Percentiles rank a stretch among this genome's conserved stretches.
Evolutionary conservation across 139 green algal species (phyloP).

Genomic region (Pleodorina starrii): DNA sequence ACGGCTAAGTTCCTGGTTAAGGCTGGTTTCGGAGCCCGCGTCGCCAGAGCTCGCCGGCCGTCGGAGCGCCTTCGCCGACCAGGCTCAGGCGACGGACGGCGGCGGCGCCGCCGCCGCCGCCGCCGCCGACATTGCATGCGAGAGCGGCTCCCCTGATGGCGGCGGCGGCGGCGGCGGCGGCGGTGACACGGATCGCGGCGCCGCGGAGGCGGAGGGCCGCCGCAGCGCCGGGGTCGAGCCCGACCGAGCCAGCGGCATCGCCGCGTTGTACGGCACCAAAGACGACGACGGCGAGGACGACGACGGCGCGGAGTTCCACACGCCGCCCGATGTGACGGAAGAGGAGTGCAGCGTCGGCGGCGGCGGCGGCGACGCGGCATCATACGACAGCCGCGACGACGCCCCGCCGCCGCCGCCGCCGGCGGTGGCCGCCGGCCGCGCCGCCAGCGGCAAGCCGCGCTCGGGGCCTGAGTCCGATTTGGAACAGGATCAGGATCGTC

Average conservation of each 20-base stretch:
- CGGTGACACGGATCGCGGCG: background rate
- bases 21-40: too few relatives aligned
- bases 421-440: background rate
- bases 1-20: too few relatives aligned
- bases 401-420: background rate
- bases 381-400: constrained; percentile 2
- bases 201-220: background rate
- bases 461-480: background rate
- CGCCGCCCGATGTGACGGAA: constrained; percentile 27
- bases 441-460: background rate
- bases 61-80: too few relatives aligned
- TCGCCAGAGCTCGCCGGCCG: too few relatives aligned
- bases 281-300: background rate
- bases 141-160: background rate
- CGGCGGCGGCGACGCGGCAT: background rate
- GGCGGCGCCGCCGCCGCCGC: background rate
- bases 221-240: background rate
- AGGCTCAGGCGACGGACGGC: background rate
- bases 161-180: background rate
- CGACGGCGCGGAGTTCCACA: constrained; percentile 18
- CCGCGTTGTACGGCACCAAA: background rate
- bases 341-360: background rate
- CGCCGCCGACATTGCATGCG: background rate
- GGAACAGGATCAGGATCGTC: background rate
- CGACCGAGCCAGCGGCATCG: background rate